Conservation (phyloP, 495 filamentous ascomycete species). For the Neurospora sp. region DNA sequence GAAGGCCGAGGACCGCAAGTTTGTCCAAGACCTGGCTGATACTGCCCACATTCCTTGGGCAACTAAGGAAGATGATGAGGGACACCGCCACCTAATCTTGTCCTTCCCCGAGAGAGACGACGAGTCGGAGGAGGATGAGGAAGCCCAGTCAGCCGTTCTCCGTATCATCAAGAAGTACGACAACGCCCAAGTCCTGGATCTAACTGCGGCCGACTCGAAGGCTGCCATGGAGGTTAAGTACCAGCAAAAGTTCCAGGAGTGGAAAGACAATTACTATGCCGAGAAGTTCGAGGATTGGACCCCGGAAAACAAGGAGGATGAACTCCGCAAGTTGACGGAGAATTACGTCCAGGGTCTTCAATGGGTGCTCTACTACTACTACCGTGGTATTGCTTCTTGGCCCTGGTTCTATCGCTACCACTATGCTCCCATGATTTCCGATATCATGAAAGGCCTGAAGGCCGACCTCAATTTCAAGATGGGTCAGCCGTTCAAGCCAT, state of each 20-base stretch:
- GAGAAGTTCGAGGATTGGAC: conserved; percentile 80
- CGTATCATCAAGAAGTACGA: conserved; percentile 85
- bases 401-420: conserved; percentile 97
- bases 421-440: conserved; percentile 86
- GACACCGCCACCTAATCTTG: conserved; percentile 68
- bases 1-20: conserved; percentile 79
- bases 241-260: conserved; percentile 72
- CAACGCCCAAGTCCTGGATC: conserved; percentile 73
- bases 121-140: conserved; percentile 70
- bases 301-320: conserved; percentile 62
- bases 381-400: conserved; percentile 94
- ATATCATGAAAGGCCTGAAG: conserved; percentile 78
- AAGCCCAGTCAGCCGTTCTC: conserved; percentile 68
- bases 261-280: conserved; percentile 89
- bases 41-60: conserved; percentile 73
- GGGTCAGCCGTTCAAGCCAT: conserved; percentile 88
- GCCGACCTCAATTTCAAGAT: conserved; percentile 87
- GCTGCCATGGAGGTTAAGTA: conserved; percentile 70
- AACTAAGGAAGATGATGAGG: conserved; percentile 66
- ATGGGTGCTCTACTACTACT: conserved; percentile 98
- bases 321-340: conserved; percentile 73
- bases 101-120: conserved; percentile 41
- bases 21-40: conserved; percentile 79
- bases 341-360: conserved; percentile 98
- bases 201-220: conserved; percentile 68